Percentiles rank a stretch among this genome's conserved stretches.
phyloP scores from a whole-genome alignment of 1,139 yeast genomes.

The Taiozyma onychis region DNA sequence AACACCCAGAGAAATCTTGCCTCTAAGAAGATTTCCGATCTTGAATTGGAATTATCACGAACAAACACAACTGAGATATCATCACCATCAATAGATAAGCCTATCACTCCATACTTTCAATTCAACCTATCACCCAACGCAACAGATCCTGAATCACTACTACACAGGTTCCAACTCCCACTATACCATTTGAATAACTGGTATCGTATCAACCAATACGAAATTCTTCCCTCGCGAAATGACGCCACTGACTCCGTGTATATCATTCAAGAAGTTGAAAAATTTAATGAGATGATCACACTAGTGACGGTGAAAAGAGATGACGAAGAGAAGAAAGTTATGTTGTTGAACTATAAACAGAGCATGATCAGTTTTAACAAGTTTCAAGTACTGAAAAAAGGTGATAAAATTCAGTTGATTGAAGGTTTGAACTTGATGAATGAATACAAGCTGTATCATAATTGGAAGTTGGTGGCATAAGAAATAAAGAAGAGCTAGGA shows the following conservation, averaged over 20 bases:
- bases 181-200: slow-evolving; percentile 15
- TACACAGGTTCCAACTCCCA: slow-evolving; percentile 13
- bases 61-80: neutral
- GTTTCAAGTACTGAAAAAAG: slow-evolving; percentile 9
- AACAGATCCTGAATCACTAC: slow-evolving; percentile 3
- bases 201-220: slow-evolving; percentile 14
- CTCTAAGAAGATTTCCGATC: neutral
- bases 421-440: slow-evolving; percentile 8
- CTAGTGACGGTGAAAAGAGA: slow-evolving; percentile 3
- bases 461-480: slow-evolving; percentile 13
- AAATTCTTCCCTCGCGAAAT: slow-evolving; percentile 2
- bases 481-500: neutral
- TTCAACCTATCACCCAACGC: slow-evolving; percentile 1
- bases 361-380: slow-evolving; percentile 1
- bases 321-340: slow-evolving; percentile 1
- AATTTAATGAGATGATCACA: slow-evolving; percentile 13
- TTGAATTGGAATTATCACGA: neutral
- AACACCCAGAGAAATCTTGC: neutral
- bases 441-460: slow-evolving; percentile 11
- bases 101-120: slow-evolving; percentile 1
- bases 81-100: neutral
- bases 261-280: neutral
- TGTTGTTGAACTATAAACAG: slow-evolving; percentile 18
- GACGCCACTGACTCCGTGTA: neutral
- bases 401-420: slow-evolving; percentile 11